Conservation (phyloP, 1,284 basidiomycete species). For the Leccinum huronense region DNA sequence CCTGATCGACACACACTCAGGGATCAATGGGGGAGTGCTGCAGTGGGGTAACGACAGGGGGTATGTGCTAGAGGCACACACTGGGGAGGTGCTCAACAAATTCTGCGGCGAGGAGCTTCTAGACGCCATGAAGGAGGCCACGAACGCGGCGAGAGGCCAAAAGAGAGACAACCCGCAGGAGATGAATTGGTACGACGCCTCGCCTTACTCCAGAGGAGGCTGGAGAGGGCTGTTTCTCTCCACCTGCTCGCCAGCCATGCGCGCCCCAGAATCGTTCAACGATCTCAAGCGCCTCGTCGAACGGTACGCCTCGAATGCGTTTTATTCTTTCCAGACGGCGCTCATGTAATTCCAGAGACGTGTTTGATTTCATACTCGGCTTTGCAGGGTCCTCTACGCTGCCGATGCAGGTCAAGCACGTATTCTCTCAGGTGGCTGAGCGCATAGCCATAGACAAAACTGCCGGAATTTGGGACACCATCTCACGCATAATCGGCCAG, state of each 20-base stretch:
- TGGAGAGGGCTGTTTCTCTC: neutral
- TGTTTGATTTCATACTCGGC: neutral
- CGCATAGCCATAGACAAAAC: neutral
- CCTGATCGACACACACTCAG: neutral
- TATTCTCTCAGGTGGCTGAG: neutral
- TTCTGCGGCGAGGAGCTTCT: neutral
- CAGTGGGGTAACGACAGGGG: neutral
- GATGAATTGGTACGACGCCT: neutral
- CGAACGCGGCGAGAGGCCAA: neutral
- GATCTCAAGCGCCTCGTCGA: neutral
- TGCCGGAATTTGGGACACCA: neutral
- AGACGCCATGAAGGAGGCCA: neutral
- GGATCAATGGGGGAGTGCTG: neutral
- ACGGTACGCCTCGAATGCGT: neutral
- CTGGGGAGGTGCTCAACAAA: neutral
- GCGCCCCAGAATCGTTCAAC: neutral
- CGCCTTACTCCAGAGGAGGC: neutral
- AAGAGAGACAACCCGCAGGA: neutral
- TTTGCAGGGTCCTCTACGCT: neutral
- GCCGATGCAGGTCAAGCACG: neutral
- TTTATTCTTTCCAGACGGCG: neutral
- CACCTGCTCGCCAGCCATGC: neutral
- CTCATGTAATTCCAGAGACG: neutral
- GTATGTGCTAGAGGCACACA: neutral
- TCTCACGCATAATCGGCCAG: neutral